Evolutionary conservation across 1,139 yeast species (phyloP).

Genomic region (Candida sp.): DNA sequence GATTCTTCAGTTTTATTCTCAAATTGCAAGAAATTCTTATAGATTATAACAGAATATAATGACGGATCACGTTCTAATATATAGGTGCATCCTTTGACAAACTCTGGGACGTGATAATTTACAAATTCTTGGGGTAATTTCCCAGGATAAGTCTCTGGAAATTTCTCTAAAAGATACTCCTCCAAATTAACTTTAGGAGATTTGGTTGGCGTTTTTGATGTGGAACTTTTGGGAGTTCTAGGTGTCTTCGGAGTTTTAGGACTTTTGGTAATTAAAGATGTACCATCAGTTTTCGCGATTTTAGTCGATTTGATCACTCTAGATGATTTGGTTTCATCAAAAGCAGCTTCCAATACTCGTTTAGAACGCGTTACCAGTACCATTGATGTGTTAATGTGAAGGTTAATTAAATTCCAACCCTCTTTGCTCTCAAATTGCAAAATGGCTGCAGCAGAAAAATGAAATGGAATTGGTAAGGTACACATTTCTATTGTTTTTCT

Average conservation of each 20-base stretch:
- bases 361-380: conserved; percentile 2
- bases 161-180: conserved; percentile 20
- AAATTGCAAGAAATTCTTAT: conserved; percentile 28
- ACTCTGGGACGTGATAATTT: conserved; percentile 39
- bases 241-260: not conserved
- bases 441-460: not conserved
- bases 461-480: not conserved
- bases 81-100: conserved; percentile 39
- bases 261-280: not conserved
- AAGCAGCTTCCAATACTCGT: not conserved
- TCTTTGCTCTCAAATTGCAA: not conserved
- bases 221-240: conserved; percentile 4
- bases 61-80: conserved; percentile 42
- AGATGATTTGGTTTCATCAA: not conserved
- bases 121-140: conserved; percentile 39
- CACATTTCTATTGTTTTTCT: not conserved
- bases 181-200: conserved; percentile 17
- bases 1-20: conserved; percentile 15
- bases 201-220: conserved; percentile 1
- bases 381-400: not conserved
- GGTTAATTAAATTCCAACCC: not conserved
- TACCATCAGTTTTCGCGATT: not conserved
- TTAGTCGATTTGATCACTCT: not conserved
- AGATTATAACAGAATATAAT: conserved; percentile 30
- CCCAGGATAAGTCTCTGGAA: conserved; percentile 22